phyloP scores from a whole-genome alignment of 805 yeast species.

The Teunomyces gatunensis region DNA sequence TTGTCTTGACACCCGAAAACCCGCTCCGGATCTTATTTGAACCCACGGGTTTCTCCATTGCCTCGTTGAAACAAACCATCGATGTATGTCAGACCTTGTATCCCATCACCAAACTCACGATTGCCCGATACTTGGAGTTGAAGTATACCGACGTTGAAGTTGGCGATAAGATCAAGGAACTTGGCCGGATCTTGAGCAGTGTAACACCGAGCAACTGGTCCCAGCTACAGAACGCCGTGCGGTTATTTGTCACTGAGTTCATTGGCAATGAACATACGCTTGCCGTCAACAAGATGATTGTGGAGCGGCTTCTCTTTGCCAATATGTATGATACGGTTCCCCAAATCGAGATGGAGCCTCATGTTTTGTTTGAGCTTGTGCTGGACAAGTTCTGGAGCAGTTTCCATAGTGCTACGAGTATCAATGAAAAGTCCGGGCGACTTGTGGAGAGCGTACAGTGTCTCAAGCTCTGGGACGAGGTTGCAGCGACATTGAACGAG shows the following conservation, averaged over 20 bases:
- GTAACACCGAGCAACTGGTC: conserved; percentile 4
- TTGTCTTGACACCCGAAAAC: conserved; percentile 13
- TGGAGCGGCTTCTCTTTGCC: conserved; percentile 27
- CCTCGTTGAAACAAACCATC: conserved; percentile 18
- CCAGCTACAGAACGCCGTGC: conserved; percentile 7
- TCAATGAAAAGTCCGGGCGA: conserved; percentile 34
- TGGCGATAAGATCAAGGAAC: conserved; percentile 4
- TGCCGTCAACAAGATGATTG: conserved; percentile 19
- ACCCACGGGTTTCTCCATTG: conserved; percentile 15
- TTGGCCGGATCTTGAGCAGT: background rate
- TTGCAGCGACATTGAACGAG: conserved; percentile 2
- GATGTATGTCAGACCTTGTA: conserved; percentile 32
- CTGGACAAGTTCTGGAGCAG: conserved; percentile 34
- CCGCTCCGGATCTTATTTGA: conserved; percentile 16
- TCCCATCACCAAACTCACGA: conserved; percentile 33
- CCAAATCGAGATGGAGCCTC: conserved; percentile 5
- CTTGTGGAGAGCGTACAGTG: conserved; percentile 25
- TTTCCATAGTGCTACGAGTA: conserved; percentile 24
- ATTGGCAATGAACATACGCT: conserved; percentile 10
- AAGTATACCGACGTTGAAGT: conserved; percentile 9
- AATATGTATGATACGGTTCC: conserved; percentile 24
- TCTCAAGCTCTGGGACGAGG: conserved; percentile 22
- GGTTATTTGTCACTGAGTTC: conserved; percentile 14
- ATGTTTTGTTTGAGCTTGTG: conserved; percentile 15
- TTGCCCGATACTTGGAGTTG: conserved; percentile 25